Evolutionary conservation across 441 rosid genomes (phyloP).

Genomic region (Capsella rubella): DNA sequence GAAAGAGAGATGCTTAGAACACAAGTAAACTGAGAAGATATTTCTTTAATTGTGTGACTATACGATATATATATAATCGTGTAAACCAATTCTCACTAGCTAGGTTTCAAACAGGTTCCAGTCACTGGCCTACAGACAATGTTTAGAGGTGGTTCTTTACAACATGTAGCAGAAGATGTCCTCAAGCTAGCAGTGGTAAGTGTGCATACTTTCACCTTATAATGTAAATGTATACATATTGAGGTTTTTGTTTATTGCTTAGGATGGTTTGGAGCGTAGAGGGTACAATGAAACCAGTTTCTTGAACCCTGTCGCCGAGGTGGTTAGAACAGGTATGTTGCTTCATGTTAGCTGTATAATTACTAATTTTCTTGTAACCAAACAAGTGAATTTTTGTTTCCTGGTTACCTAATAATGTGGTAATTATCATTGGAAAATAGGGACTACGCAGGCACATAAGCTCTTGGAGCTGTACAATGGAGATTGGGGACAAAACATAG

Average conservation of each 20-base stretch:
- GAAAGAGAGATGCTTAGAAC: conserved; percentile 89
- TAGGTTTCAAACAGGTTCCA: conserved; percentile 64
- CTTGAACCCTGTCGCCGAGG: conserved; percentile 74
- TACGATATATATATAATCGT: not conserved
- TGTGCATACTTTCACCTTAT: not conserved
- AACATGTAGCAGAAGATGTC: conserved; percentile 79
- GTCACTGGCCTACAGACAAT: conserved; percentile 75
- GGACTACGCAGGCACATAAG: not conserved
- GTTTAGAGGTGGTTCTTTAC: conserved; percentile 71
- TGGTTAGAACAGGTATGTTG: conserved; percentile 72
- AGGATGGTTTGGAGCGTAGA: conserved; percentile 95
- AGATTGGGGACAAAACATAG: not conserved
- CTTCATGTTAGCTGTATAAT: not conserved
- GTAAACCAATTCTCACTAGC: not conserved
- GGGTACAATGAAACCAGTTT: conserved; percentile 86
- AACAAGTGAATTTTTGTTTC: not conserved
- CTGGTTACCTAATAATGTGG: not conserved
- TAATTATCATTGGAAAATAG: not conserved
- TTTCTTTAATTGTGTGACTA: not conserved
- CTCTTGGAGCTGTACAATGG: not conserved
- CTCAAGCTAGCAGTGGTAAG: conserved; percentile 76
- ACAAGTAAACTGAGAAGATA: conserved; percentile 55
- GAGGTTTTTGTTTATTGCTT: conserved; percentile 10
- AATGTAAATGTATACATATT: not conserved
- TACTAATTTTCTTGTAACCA: not conserved